Evolutionary conservation across 805 yeast genomes (phyloP), one percentile per base, ranked within the genome.

Genomic region (Kluyveromyces lactis): DNA sequence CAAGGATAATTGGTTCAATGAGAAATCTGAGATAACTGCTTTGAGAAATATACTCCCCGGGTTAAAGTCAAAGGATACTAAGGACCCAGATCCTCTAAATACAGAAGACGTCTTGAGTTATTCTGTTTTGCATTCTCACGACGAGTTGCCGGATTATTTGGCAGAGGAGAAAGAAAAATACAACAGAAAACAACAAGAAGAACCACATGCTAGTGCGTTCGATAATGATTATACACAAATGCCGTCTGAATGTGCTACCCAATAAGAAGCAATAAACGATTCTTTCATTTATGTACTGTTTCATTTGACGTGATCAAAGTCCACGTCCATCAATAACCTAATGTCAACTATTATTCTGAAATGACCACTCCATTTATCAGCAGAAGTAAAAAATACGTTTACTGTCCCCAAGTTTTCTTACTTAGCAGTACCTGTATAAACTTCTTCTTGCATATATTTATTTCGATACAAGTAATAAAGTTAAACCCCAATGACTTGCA

Each of bases 1-100:
- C 2, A 69, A 70, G 26, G 94, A 86, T 58, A 74, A 79, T 52
- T 87, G 96, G 96, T 79, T 80, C 52, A 60, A 75, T 48, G 95
- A 86, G 56, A 74, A 71, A 50, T 69, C 76, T 42, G 95, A 86
- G 52, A 39, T 79, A 3, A 42, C 60, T 18, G 73, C 69, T 44
- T 63, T 83, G 38, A 68, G 64, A 47, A 73, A 75, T 42, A 62
- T 80, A 16, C 62, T 83, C 36, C 87, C 84, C 3, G 59, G 52
- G 5, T 38, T 38, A 35, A 36, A 36, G 24, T 27, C 35, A 31
- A 30, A 38, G 28, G 37, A 42, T 13, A 23, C 31, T 36, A 30
- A 31, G 16, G 49, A 49, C 7, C 30, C 30, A 5, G 53, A 56
- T 18, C 49, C 57, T 4, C 43, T 35, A 10, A 66, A 58, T 36